Evolutionary conservation across 306 rosid species (phyloP).

Genomic region (Vigna radiata): DNA sequence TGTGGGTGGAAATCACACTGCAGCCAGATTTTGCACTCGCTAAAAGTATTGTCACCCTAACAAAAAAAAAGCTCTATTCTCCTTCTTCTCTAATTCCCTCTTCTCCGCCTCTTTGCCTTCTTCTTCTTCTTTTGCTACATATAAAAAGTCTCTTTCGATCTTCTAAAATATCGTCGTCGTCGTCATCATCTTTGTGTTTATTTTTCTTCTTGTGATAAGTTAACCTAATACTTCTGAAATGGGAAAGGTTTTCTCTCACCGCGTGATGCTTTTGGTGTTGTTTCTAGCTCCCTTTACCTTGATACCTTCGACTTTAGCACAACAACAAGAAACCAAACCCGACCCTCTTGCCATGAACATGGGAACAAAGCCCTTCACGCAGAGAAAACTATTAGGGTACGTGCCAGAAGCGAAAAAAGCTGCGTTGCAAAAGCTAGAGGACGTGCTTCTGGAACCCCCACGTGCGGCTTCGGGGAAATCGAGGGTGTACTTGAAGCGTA

Average conservation of each 20-base stretch:
- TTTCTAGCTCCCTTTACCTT: slow-evolving; percentile 50
- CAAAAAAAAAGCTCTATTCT: background rate
- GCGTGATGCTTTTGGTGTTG: slow-evolving; percentile 51
- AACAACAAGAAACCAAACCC: background rate
- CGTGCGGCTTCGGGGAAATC: slow-evolving; percentile 69
- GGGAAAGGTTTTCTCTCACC: slow-evolving; percentile 46
- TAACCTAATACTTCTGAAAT: slow-evolving; percentile 39
- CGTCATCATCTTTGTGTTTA: background rate
- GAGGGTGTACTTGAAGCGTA: slow-evolving; percentile 60
- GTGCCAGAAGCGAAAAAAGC: slow-evolving; percentile 64
- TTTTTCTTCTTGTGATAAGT: slow-evolving; percentile 24
- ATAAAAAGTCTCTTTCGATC: background rate
- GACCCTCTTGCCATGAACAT: background rate
- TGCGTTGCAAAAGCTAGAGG: slow-evolving; percentile 74
- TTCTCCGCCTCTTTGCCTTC: background rate
- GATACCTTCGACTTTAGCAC: slow-evolving; percentile 24
- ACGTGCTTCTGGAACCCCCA: slow-evolving; percentile 85
- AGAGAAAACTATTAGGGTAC: slow-evolving; percentile 49
- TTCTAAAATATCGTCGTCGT: background rate
- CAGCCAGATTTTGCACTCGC: slow-evolving; percentile 84
- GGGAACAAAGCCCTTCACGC: slow-evolving; percentile 4
- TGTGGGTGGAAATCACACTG: slow-evolving; percentile 92
- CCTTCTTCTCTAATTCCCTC: background rate
- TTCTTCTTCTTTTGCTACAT: background rate
- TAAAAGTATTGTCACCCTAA: slow-evolving; percentile 21